Conservation (phyloP, 1,284 basidiomycete species). For the Wolfiporia cocos region DNA sequence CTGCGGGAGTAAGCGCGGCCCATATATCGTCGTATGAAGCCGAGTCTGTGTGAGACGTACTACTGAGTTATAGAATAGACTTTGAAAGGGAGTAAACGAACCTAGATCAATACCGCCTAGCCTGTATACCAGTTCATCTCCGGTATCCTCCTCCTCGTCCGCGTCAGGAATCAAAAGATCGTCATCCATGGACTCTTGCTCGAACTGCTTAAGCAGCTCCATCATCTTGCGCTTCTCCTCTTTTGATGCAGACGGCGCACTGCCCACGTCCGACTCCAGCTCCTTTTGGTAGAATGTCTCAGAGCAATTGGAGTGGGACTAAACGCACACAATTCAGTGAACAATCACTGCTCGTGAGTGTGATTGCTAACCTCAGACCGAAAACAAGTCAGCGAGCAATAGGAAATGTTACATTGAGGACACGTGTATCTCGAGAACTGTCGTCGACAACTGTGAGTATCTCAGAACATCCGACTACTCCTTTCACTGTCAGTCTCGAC, state of each 20-base stretch:
- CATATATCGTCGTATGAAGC: conserved; percentile 58
- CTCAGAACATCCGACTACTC: conserved; percentile 6
- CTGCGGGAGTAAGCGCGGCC: conserved; percentile 47
- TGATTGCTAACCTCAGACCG: conserved; percentile 59
- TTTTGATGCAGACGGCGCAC: conserved; percentile 42
- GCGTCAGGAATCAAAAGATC: conserved; percentile 29
- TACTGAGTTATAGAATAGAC: background rate
- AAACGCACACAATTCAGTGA: conserved; percentile 1
- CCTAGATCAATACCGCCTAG: conserved; percentile 58
- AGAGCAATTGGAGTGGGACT: conserved; percentile 67
- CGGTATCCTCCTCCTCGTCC: conserved; percentile 33
- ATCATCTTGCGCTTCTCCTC: conserved; percentile 60
- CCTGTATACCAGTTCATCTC: conserved; percentile 37
- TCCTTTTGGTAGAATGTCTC: conserved; percentile 73
- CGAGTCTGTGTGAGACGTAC: conserved; percentile 36
- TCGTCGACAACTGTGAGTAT: conserved; percentile 53
- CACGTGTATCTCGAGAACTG: conserved; percentile 77
- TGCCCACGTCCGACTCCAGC: conserved; percentile 53
- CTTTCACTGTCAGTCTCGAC: too few relatives aligned
- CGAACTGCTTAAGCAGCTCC: conserved; percentile 63
- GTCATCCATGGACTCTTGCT: conserved; percentile 46
- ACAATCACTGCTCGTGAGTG: too few relatives aligned
- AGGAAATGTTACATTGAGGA: conserved; percentile 71
- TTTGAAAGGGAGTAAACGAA: conserved; percentile 18
- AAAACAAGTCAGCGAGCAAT: conserved; percentile 77